These are phyloP conservation scores for Nannochloropsis gaditana DNA, from an alignment of 108 stramenopile species.

Conservation along the genomic window DNA sequence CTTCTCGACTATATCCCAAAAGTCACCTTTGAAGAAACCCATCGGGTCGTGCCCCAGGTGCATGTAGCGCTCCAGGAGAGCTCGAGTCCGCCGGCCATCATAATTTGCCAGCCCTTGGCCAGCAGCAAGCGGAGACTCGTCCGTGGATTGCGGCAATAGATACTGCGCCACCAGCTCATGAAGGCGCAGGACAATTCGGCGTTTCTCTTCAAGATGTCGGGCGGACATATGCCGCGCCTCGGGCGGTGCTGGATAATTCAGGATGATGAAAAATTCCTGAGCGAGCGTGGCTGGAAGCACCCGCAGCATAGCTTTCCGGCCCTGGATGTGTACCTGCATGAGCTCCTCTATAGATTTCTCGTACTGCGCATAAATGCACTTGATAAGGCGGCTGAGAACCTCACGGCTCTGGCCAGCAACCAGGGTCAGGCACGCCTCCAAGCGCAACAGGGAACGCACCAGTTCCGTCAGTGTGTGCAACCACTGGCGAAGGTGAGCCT, in stretches of 20 bases:
- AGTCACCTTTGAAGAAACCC: neutral
- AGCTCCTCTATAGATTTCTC: neutral
- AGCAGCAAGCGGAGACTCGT: neutral
- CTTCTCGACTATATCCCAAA: neutral
- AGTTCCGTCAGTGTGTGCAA: neutral
- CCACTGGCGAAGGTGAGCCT: neutral
- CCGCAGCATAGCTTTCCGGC: neutral
- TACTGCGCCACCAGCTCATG: neutral
- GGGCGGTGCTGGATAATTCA: neutral
- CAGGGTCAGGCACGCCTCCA: neutral
- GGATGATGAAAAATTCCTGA: conserved; percentile 17
- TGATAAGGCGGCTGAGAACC: neutral
- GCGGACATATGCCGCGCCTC: neutral
- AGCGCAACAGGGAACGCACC: neutral
- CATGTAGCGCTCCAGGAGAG: neutral
- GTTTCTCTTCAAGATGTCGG: neutral
- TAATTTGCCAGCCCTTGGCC: neutral
- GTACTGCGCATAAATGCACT: neutral
- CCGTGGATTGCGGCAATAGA: neutral
- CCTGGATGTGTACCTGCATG: neutral
- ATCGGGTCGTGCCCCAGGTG: neutral
- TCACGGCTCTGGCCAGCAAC: neutral
- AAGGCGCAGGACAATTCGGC: neutral
- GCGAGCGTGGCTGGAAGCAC: neutral
- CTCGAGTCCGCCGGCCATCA: neutral